Percentiles rank a stretch among this genome's conserved stretches.
Evolutionary conservation across 495 filamentous ascomycete genomes (phyloP).

Genomic region (Aspergillus steynii): DNA sequence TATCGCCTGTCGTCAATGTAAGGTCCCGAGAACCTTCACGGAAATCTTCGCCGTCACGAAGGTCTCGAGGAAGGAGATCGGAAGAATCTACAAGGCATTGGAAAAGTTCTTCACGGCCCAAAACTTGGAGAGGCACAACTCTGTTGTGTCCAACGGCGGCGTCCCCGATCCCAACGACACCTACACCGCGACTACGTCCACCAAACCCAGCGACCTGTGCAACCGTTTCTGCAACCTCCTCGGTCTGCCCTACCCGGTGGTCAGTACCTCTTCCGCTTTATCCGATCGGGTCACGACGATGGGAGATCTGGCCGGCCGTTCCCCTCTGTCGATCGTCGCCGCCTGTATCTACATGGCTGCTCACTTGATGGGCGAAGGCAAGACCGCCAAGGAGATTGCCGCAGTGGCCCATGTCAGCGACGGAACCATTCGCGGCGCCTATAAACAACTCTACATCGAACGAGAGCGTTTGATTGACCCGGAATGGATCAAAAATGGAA

Average conservation of each 20-base stretch:
- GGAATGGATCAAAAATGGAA: conserved; percentile 70
- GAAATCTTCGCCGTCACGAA: conserved; percentile 92
- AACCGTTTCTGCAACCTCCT: conserved; percentile 86
- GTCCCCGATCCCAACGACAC: conserved; percentile 50
- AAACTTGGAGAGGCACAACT: conserved; percentile 53
- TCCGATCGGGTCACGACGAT: conserved; percentile 70
- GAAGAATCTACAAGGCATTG: conserved; percentile 87
- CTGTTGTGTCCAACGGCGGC: conserved; percentile 48
- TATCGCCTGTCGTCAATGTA: conserved; percentile 89
- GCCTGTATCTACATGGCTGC: conserved; percentile 96
- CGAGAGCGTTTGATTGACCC: conserved; percentile 72
- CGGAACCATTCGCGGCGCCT: conserved; percentile 92
- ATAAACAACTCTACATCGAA: conserved; percentile 78
- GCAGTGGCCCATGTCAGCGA: conserved; percentile 83
- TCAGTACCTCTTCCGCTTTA: conserved; percentile 69
- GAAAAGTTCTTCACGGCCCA: conserved; percentile 78
- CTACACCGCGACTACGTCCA: conserved; percentile 75
- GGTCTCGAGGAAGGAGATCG: conserved; percentile 95
- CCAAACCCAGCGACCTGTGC: conserved; percentile 82
- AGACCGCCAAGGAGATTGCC: conserved; percentile 81
- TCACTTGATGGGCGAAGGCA: conserved; percentile 74
- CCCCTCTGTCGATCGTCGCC: conserved; percentile 89
- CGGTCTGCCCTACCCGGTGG: conserved; percentile 63
- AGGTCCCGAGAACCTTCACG: conserved; percentile 83
- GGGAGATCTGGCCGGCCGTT: conserved; percentile 84